Evolutionary conservation across 108 stramenopile species (phyloP), one percentile per base, ranked within the genome.

Genomic region (Phaeodactylum tricornutum): DNA sequence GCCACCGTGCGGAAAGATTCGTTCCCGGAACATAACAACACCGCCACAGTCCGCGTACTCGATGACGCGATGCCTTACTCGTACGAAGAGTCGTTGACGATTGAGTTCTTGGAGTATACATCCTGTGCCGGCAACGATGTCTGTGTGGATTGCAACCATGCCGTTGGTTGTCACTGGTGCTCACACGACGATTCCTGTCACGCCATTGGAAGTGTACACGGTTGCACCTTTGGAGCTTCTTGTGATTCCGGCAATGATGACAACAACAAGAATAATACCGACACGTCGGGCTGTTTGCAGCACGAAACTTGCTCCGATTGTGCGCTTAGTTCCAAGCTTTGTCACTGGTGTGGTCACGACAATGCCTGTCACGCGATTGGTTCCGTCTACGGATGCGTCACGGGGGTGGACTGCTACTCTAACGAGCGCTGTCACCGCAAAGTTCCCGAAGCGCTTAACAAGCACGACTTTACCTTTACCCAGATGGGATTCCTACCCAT

Each of bases 271-370:
- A 16, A 43, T 14, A 32, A 29, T 14, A 49, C 15, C 2, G 40
- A 39, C 12, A 15, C 19, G 3, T 43, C 42, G 14, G 19, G 4
- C 2, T 88, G 87, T 47, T 49, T 75, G 23, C n/a, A 71, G n/a
- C 81, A 83, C 31, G 57, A 53, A 19, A 71, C 59, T 31, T 90
- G 84, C 61, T 33, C 54, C 28, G 69, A 71, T 20, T 90, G 84
- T 48, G 67, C 61, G n/a, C 31, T 60, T 29, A 53, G 66, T 6
- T 77, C 75, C 15, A 52, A 50, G 32, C 40, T 61, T 28, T 90
- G 87, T 42, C 87, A 90, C 53, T 90, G 79, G 80, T 90, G 87
- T 47, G 74, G 62, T n/a, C 52, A 65, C 29, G 83, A 84, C 55
- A 71, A 80, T 55, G 61, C 79, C 9, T 92, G 90, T 57, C 90